phyloP scores from a whole-genome alignment of 208 protist genomes.

The Hexamita inflata region DNA sequence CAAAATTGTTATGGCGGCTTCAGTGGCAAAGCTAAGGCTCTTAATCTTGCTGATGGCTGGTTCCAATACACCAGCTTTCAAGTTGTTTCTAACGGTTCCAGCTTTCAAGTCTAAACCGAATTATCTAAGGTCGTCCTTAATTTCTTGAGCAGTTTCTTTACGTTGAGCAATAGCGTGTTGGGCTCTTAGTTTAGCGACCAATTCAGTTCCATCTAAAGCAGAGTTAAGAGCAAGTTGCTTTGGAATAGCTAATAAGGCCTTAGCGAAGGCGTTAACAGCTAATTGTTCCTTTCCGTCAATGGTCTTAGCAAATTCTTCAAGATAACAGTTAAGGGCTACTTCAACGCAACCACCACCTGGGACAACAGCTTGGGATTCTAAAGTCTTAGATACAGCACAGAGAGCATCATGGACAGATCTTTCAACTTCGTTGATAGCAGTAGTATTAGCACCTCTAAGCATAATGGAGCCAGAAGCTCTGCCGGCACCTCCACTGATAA shows the following conservation, averaged over 20 bases:
- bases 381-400: slow-evolving; percentile 86
- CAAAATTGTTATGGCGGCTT: slow-evolving; percentile 96
- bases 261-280: slow-evolving; percentile 89
- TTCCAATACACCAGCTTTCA: slow-evolving; percentile 90
- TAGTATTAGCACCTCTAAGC: slow-evolving; percentile 85
- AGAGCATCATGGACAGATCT: slow-evolving; percentile 86
- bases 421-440: slow-evolving; percentile 55
- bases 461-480: slow-evolving; percentile 78
- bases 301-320: slow-evolving; percentile 85
- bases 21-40: slow-evolving; percentile 93
- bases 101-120: slow-evolving; percentile 78
- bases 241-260: slow-evolving; percentile 91
- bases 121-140: slow-evolving; percentile 51
- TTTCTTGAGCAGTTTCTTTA: slow-evolving; percentile 52
- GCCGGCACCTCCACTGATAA: slow-evolving; percentile 60
- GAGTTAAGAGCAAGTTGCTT: slow-evolving; percentile 92
- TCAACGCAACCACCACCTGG: slow-evolving; percentile 94
- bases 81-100: slow-evolving; percentile 79
- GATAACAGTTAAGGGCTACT: slow-evolving; percentile 83
- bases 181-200: slow-evolving; percentile 86
- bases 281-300: slow-evolving; percentile 87
- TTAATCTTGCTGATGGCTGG: slow-evolving; percentile 94
- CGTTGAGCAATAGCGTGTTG: slow-evolving; percentile 73
- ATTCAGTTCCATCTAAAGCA: slow-evolving; percentile 86
- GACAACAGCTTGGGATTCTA: slow-evolving; percentile 85